Conservation (phyloP, 805 yeast genomes). For the Spathaspora hagerdaliae region DNA sequence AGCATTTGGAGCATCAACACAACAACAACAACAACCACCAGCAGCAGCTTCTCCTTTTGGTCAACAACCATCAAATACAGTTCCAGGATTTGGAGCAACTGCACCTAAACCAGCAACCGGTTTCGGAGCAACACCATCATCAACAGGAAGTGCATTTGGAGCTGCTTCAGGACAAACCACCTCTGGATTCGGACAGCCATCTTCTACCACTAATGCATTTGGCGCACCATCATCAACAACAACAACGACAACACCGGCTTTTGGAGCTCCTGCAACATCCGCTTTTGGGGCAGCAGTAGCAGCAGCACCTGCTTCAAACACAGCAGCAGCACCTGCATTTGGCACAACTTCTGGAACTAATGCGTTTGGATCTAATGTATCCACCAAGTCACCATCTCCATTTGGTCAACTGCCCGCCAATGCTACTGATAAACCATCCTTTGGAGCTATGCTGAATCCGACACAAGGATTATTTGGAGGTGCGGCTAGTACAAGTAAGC, state of each 20-base stretch:
- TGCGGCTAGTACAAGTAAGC: slow-evolving; percentile 14
- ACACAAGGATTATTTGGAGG: slow-evolving; percentile 6
- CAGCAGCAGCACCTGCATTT: slow-evolving; percentile 1
- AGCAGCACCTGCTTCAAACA: background rate
- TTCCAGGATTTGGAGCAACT: slow-evolving; percentile 10
- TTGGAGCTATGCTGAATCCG: slow-evolving; percentile 1
- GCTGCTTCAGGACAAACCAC: slow-evolving; percentile 1
- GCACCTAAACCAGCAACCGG: slow-evolving; percentile 5
- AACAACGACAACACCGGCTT: background rate
- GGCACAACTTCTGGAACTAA: slow-evolving; percentile 3
- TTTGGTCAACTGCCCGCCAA: slow-evolving; percentile 10
- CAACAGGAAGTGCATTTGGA: background rate
- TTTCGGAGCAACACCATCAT: slow-evolving; percentile 3
- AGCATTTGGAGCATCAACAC: slow-evolving; percentile 10
- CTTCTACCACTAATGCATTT: slow-evolving; percentile 1
- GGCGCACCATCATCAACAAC: slow-evolving; percentile 6
- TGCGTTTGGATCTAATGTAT: background rate
- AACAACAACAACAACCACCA: too few relatives aligned
- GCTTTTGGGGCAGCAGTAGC: slow-evolving; percentile 16
- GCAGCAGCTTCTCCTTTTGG: slow-evolving; percentile 8
- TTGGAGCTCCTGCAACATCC: slow-evolving; percentile 12
- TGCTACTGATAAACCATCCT: slow-evolving; percentile 1
- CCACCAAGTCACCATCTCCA: slow-evolving; percentile 5
- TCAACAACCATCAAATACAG: slow-evolving; percentile 7
- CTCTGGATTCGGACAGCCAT: background rate